Conservation (phyloP, 129 eudicot species). For the Helianthus annuus region DNA sequence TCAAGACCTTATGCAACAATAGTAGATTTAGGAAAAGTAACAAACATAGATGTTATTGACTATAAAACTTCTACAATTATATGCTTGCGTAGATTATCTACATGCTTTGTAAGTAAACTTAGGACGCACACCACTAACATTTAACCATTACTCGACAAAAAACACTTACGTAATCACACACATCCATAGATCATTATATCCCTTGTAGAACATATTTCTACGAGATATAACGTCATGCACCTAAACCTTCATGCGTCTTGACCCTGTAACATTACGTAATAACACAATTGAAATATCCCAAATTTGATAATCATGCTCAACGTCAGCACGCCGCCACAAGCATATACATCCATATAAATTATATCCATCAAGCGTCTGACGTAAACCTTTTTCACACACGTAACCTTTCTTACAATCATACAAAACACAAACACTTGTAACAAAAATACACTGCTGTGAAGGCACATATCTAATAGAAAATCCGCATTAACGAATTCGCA, state of each 20-base stretch:
- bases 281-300: neutral
- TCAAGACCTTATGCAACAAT: no score
- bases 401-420: neutral
- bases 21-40: no score
- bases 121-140: neutral
- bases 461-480: neutral
- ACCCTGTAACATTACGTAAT: neutral
- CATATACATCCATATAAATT: neutral
- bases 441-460: neutral
- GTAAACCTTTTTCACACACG: neutral
- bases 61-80: no score
- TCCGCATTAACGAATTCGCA: neutral
- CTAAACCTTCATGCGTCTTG: neutral
- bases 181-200: neutral
- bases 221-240: neutral
- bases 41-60: no score
- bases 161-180: neutral
- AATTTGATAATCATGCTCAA: neutral
- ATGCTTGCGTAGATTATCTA: no score
- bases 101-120: no score
- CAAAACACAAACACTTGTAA: neutral
- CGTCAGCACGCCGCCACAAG: neutral
- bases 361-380: neutral
- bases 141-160: neutral
- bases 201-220: neutral